phyloP scores from a whole-genome alignment of 768 basidiomycete genomes.

The Mycena leptocephala region DNA sequence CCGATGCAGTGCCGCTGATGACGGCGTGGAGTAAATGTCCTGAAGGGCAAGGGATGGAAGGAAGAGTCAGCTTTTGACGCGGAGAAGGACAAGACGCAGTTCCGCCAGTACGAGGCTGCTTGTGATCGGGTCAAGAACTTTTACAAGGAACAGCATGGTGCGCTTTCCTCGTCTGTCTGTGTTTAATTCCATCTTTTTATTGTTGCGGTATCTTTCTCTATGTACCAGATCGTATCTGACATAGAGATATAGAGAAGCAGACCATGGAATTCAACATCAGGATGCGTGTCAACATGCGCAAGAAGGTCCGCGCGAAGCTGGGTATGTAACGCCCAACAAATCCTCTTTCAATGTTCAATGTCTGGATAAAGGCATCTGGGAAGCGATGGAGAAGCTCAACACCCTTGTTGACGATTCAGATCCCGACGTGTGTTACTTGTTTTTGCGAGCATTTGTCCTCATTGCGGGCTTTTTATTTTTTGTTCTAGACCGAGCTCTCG shows the following conservation, averaged over 20 bases:
- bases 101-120: slow-evolving; percentile 83
- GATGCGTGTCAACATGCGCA: slow-evolving; percentile 83
- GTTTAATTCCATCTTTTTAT: no score
- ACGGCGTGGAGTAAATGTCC: slow-evolving; percentile 70
- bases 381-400: slow-evolving; percentile 90
- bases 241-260: slow-evolving; percentile 86
- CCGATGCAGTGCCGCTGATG: not conserved
- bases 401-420: slow-evolving; percentile 93
- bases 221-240: no score
- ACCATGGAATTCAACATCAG: slow-evolving; percentile 91
- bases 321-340: slow-evolving; percentile 48
- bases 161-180: no score
- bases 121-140: slow-evolving; percentile 86
- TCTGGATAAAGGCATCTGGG: slow-evolving; percentile 69
- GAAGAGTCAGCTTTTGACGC: slow-evolving; percentile 72
- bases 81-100: slow-evolving; percentile 75
- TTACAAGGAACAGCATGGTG: slow-evolving; percentile 87
- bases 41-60: slow-evolving; percentile 76
- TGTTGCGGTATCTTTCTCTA: no score
- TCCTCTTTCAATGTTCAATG: not conserved
- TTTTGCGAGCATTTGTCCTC: no score
- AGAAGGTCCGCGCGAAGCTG: slow-evolving; percentile 81
- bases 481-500: slow-evolving; percentile 76
- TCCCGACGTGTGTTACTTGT: slow-evolving; percentile 77
- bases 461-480: no score